A percentile compares a stretch with the other conserved stretches of the same genome.
Conservation (phyloP, 805 yeast species). For the Spathaspora boniae region DNA sequence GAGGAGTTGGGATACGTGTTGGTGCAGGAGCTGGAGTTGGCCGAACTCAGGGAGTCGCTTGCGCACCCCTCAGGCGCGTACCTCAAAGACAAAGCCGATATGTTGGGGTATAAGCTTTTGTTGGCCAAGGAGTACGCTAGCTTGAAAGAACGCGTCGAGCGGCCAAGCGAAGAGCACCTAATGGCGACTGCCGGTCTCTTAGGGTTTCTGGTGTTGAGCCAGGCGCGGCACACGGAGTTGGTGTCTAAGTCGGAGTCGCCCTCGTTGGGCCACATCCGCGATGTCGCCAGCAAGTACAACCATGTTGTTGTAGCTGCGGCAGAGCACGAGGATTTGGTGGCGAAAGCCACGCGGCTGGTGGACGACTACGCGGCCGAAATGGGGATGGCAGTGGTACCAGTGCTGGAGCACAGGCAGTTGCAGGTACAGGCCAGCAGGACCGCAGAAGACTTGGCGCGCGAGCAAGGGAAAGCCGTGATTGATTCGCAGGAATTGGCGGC, state of each 20-base stretch:
- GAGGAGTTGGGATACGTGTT: constrained; percentile 10
- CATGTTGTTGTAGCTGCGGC: constrained; percentile 13
- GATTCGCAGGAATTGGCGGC: constrained; percentile 5
- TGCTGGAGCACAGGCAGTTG: constrained; percentile 4
- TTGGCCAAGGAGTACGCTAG: constrained; percentile 11
- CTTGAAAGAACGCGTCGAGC: constrained; percentile 21
- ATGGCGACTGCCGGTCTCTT: constrained; percentile 11
- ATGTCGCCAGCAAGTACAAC: constrained; percentile 12
- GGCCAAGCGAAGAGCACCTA: constrained; percentile 20
- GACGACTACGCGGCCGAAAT: constrained; percentile 22
- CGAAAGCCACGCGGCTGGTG: constrained; percentile 20
- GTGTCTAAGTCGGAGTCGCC: constrained; percentile 23
- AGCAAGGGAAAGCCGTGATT: constrained; percentile 18
- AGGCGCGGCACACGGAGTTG: constrained; percentile 11
- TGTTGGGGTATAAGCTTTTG: constrained; percentile 4
- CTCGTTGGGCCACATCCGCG: constrained; percentile 15
- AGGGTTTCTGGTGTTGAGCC: constrained; percentile 18
- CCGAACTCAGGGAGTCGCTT: constrained; percentile 16
- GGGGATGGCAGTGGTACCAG: constrained; percentile 9
- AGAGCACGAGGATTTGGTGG: constrained; percentile 11
- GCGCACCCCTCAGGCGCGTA: constrained; percentile 24
- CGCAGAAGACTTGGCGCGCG: constrained; percentile 22
- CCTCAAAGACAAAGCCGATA: constrained; percentile 15
- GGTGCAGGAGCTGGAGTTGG: constrained; percentile 9
- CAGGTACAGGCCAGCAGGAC: constrained; percentile 18